These are phyloP conservation scores for Penicillium sp. DNA, from an alignment of 2,329 filamentous ascomycete genomes.

Conservation along the genomic window DNA sequence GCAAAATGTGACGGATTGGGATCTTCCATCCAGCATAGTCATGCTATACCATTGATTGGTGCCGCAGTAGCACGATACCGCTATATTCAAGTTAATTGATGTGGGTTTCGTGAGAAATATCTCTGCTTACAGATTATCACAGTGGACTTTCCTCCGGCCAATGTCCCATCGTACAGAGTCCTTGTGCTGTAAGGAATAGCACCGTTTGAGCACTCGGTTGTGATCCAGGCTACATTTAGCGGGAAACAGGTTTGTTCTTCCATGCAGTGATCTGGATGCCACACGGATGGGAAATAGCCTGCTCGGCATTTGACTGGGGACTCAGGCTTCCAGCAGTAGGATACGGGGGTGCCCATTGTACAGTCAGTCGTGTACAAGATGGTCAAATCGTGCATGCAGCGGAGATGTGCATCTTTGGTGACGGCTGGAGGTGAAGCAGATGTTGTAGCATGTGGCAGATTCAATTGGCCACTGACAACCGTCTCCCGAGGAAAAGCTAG, in stretches of 20 bases:
- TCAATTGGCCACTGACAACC: neutral
- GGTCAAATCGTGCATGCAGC: constrained; percentile 20
- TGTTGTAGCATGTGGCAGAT: neutral
- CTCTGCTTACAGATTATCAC: constrained; percentile 18
- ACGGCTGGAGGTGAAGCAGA: constrained; percentile 8
- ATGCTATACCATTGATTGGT: constrained; percentile 25
- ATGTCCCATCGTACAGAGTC: constrained; percentile 20
- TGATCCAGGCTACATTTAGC: constrained; percentile 22
- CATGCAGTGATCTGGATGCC: constrained; percentile 27
- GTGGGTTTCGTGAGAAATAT: neutral
- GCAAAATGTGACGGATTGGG: constrained; percentile 21
- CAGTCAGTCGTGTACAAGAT: constrained; percentile 28
- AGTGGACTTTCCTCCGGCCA: constrained; percentile 19
- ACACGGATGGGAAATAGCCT: constrained; percentile 25
- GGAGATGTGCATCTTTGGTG: constrained; percentile 13
- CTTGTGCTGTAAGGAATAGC: constrained; percentile 19
- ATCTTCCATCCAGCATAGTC: constrained; percentile 6
- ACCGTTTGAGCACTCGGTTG: constrained; percentile 26
- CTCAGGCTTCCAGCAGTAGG: constrained; percentile 21
- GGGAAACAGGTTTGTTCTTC: constrained; percentile 24
- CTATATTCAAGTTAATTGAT: constrained; percentile 7
- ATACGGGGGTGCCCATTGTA: constrained; percentile 24
- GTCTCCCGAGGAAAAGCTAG: constrained; percentile 14
- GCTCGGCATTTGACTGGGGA: constrained; percentile 18
- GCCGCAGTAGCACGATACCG: constrained; percentile 24